These are phyloP conservation scores for Zychaea mexicana DNA, from an alignment of 371 early-diverging fungal species.

Conservation along the genomic window DNA sequence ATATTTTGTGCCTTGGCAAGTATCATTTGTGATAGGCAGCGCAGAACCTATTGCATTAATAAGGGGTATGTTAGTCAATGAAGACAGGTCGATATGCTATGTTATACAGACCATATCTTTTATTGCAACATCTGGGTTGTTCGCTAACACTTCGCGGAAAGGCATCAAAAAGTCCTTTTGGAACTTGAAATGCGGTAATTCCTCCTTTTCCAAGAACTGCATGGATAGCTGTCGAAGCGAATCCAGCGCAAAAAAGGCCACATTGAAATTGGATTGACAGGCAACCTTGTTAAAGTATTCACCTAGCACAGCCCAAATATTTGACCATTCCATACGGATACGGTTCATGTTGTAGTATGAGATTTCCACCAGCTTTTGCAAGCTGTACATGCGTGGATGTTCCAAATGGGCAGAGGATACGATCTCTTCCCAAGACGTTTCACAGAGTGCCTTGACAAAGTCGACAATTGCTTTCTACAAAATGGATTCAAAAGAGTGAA, in stretches of 20 bases:
- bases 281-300: slow-evolving; percentile 90
- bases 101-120: slow-evolving; percentile 85
- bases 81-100: no score
- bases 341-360: slow-evolving; percentile 97
- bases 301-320: slow-evolving; percentile 92
- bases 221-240: slow-evolving; percentile 92
- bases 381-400: slow-evolving; percentile 84
- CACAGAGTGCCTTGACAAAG: slow-evolving; percentile 86
- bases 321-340: slow-evolving; percentile 96
- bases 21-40: slow-evolving; percentile 89
- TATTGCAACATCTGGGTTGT: slow-evolving; percentile 75
- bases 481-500: neutral
- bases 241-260: slow-evolving; percentile 90
- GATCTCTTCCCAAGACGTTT: slow-evolving; percentile 91
- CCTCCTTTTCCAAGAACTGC: slow-evolving; percentile 94
- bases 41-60: slow-evolving; percentile 46
- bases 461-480: slow-evolving; percentile 82
- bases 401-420: slow-evolving; percentile 62
- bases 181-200: slow-evolving; percentile 93
- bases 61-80: neutral
- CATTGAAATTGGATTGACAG: slow-evolving; percentile 83
- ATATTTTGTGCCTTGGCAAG: slow-evolving; percentile 76
- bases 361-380: slow-evolving; percentile 92
- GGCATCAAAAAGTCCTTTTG: slow-evolving; percentile 95
- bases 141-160: slow-evolving; percentile 83